Percentiles rank a stretch among this genome's conserved stretches.
Conservation (phyloP, 371 early-diverging fungal genomes). For the Syncephalastrum racemosum region DNA sequence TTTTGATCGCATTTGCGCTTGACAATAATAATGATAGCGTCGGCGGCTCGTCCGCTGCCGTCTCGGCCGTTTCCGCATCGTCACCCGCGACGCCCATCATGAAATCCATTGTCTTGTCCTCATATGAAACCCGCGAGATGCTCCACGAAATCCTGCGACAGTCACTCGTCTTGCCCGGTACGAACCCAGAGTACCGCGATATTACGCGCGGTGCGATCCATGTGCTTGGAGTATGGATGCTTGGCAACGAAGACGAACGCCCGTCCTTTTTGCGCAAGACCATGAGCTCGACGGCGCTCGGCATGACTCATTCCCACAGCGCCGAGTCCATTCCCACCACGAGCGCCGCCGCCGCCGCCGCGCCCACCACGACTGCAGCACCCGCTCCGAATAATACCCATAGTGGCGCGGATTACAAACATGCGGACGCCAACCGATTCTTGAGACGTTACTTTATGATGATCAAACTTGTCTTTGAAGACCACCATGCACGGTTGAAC, state of each 20-base stretch:
- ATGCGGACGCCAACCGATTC: slow-evolving; percentile 55
- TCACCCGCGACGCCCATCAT: slow-evolving; percentile 69
- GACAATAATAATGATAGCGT: slow-evolving; percentile 41
- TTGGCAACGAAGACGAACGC: slow-evolving; percentile 67
- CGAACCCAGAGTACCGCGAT: slow-evolving; percentile 57
- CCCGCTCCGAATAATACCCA: no score
- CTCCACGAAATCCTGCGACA: slow-evolving; percentile 79
- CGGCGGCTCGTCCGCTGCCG: slow-evolving; percentile 10
- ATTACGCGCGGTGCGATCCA: slow-evolving; percentile 69
- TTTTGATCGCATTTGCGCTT: slow-evolving; percentile 64
- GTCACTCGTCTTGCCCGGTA: slow-evolving; percentile 59
- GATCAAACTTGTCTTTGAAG: slow-evolving; percentile 55
- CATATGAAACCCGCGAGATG: slow-evolving; percentile 69
- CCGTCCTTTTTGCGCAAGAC: slow-evolving; percentile 62
- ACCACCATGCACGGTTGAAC: slow-evolving; percentile 23
- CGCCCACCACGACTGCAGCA: slow-evolving; percentile 18
- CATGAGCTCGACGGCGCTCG: slow-evolving; percentile 27
- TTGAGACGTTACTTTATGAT: slow-evolving; percentile 59
- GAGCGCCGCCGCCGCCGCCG: slow-evolving; percentile 1
- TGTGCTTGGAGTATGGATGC: slow-evolving; percentile 73
- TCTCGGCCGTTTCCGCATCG: slow-evolving; percentile 39
- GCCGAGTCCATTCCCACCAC: slow-evolving; percentile 28
- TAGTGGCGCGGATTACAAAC: slow-evolving; percentile 25
- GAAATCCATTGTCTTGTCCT: slow-evolving; percentile 66
- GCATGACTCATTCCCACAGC: slow-evolving; percentile 37